Conservation (phyloP, 2,329 filamentous ascomycete species). For the Ophiostoma perfectum region DNA sequence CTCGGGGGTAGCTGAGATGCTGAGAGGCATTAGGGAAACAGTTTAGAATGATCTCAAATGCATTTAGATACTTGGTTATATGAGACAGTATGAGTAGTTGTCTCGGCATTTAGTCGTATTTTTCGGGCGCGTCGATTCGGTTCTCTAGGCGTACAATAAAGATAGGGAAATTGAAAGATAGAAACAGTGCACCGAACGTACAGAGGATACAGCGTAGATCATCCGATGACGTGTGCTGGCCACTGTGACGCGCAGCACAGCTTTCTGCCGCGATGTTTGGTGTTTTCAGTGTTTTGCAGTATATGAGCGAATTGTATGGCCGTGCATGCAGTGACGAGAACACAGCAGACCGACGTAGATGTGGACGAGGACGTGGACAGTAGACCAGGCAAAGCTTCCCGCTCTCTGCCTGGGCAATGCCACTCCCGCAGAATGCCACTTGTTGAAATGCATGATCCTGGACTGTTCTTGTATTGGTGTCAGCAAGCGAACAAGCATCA, state of each 20-base stretch:
- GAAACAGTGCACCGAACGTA: too few relatives aligned
- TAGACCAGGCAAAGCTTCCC: neutral
- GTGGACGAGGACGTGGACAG: too few relatives aligned
- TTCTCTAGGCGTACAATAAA: too few relatives aligned
- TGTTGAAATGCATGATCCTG: neutral
- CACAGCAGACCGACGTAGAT: neutral
- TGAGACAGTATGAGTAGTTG: neutral
- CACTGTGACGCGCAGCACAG: neutral
- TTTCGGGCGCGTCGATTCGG: too few relatives aligned
- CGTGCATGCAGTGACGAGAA: neutral
- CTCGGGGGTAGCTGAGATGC: neutral
- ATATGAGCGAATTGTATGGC: neutral
- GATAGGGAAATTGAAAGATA: too few relatives aligned
- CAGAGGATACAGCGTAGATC: neutral
- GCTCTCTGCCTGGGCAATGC: too few relatives aligned
- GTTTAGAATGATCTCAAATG: neutral
- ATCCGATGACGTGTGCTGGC: constrained; percentile 7
- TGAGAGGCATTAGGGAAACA: too few relatives aligned
- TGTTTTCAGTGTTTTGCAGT: neutral
- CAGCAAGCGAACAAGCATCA: constrained; percentile 26
- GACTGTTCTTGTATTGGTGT: constrained; percentile 16
- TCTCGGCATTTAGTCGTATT: too few relatives aligned
- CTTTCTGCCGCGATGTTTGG: neutral
- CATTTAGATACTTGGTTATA: neutral
- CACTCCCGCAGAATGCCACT: too few relatives aligned